These are phyloP conservation scores for Vachellia pachyceras DNA, from an alignment of 306 rosid species.

Conservation along the genomic window DNA sequence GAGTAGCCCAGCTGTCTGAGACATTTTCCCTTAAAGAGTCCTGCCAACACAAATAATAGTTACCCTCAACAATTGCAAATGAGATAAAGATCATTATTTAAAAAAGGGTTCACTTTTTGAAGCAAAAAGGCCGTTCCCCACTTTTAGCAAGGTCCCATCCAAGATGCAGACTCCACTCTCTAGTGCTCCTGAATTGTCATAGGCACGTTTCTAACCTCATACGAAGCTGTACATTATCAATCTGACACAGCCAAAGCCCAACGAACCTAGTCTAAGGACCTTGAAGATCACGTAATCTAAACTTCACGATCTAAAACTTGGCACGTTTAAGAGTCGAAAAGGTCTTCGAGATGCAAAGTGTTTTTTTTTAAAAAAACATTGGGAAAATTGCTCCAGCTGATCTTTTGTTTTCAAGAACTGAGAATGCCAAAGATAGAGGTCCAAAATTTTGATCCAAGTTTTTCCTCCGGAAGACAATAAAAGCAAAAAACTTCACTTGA, in stretches of 20 bases:
- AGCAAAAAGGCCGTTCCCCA: slow-evolving; percentile 46
- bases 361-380: background rate
- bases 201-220: slow-evolving; percentile 47
- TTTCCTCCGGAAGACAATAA: background rate
- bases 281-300: slow-evolving; percentile 21
- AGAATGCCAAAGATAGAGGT: slow-evolving; percentile 18
- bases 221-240: slow-evolving; percentile 38
- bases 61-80: slow-evolving; percentile 40
- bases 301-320: slow-evolving; percentile 38
- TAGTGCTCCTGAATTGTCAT: slow-evolving; percentile 47
- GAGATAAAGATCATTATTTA: slow-evolving; percentile 27
- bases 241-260: slow-evolving; percentile 18
- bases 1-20: slow-evolving; percentile 50
- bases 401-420: slow-evolving; percentile 33
- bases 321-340: slow-evolving; percentile 16
- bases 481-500: slow-evolving; percentile 10
- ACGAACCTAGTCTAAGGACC: slow-evolving; percentile 26
- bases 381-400: slow-evolving; percentile 22
- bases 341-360: slow-evolving; percentile 14
- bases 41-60: slow-evolving; percentile 48
- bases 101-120: slow-evolving; percentile 44
- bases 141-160: slow-evolving; percentile 73
- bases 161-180: slow-evolving; percentile 47
- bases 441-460: slow-evolving; percentile 2
- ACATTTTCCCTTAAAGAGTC: slow-evolving; percentile 59